These are phyloP conservation scores for Cladorrhinum sp. DNA, from an alignment of 2,329 filamentous ascomycete species.

Conservation along the genomic window DNA sequence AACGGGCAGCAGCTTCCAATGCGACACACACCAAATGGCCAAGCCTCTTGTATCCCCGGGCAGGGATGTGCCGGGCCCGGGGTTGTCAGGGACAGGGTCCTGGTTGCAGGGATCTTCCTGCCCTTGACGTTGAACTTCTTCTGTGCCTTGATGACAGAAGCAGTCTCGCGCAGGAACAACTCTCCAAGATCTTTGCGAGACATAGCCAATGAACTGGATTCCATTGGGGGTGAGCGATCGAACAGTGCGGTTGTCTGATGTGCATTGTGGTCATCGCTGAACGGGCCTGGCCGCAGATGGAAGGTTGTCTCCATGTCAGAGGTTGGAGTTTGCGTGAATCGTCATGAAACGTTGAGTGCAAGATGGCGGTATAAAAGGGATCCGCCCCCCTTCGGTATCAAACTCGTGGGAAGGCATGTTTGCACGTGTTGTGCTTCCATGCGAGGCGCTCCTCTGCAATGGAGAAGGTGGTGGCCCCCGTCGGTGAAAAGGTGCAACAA, in stretches of 20 bases:
- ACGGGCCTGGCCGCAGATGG: slow-evolving; percentile 4
- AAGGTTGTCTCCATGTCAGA: no score
- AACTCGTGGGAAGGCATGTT: not conserved
- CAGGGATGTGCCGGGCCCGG: slow-evolving; percentile 1
- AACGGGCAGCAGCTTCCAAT: slow-evolving; percentile 7
- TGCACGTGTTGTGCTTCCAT: not conserved
- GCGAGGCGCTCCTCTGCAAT: no score
- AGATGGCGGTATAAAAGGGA: not conserved
- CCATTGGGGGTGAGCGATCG: not conserved
- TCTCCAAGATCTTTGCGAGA: not conserved
- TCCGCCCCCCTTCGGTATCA: not conserved
- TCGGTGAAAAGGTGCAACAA: not conserved
- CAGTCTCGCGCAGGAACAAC: not conserved
- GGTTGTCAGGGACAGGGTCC: not conserved
- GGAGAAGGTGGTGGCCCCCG: no score
- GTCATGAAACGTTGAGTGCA: not conserved
- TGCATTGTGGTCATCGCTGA: not conserved
- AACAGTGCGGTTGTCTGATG: not conserved
- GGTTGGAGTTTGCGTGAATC: not conserved
- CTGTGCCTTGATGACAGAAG: not conserved
- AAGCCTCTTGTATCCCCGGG: not conserved
- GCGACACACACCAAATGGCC: not conserved
- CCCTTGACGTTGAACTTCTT: not conserved
- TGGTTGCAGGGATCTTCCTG: slow-evolving; percentile 1
- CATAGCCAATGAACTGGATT: not conserved